Conservation (phyloP, 805 yeast species). For the Maudiozyma turicensis region DNA sequence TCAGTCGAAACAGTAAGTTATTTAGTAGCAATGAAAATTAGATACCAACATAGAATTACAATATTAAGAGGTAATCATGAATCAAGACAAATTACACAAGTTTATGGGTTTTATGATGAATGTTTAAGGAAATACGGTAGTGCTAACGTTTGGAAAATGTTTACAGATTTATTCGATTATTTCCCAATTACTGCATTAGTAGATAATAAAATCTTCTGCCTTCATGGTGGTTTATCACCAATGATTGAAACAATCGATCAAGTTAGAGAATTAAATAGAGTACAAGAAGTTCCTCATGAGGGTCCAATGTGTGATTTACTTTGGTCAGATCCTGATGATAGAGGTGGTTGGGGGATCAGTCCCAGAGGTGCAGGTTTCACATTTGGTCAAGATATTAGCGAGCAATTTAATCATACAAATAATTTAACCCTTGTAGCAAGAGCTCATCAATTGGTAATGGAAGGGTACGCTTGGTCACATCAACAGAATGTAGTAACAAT, state of each 20-base stretch:
- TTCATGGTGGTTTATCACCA: conserved; percentile 93
- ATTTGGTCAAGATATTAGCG: conserved; percentile 91
- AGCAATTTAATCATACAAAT: conserved; percentile 87
- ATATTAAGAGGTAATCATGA: conserved; percentile 92
- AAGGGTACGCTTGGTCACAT: conserved; percentile 91
- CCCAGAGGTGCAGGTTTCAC: conserved; percentile 99
- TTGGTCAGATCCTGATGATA: conserved; percentile 96
- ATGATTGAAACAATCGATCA: conserved; percentile 90
- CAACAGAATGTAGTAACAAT: conserved; percentile 91
- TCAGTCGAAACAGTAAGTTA: conserved; percentile 88
- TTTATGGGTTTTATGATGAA: conserved; percentile 92
- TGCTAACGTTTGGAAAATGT: conserved; percentile 88
- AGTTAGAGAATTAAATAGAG: conserved; percentile 80
- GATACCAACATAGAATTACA: conserved; percentile 86
- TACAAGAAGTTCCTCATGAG: conserved; percentile 95
- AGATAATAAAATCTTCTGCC: conserved; percentile 81
- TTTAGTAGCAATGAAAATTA: conserved; percentile 81
- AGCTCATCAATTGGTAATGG: conserved; percentile 97
- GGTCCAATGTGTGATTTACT: conserved; percentile 95
- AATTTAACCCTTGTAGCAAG: conserved; percentile 78
- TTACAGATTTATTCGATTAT: conserved; percentile 85
- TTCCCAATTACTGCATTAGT: conserved; percentile 91
- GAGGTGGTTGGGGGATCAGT: conserved; percentile 97
- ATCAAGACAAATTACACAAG: conserved; percentile 92
- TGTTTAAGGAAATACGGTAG: conserved; percentile 88